These are phyloP conservation scores for Diaporthe sp. DNA, from an alignment of 2,329 filamentous ascomycete species.

Conservation along the genomic window DNA sequence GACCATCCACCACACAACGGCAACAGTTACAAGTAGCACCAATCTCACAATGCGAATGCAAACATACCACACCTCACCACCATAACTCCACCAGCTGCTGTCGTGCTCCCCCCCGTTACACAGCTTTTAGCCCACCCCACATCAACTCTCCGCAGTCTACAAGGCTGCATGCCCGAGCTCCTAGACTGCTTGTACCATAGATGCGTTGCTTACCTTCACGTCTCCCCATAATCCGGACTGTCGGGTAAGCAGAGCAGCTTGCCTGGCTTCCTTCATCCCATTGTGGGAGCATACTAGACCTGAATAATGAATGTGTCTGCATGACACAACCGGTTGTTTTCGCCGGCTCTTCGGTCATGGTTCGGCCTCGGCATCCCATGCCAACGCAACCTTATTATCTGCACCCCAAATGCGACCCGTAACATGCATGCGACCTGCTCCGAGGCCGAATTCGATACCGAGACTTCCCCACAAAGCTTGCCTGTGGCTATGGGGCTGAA, in stretches of 20 bases:
- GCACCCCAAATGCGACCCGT: background rate
- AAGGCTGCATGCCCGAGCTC: background rate
- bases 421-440: background rate
- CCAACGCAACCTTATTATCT: background rate
- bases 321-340: constrained; percentile 1
- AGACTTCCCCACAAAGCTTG: constrained; percentile 11
- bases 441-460: constrained; percentile 8
- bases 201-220: background rate
- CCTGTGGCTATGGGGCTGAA: background rate
- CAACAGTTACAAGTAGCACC: background rate
- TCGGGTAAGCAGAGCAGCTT: constrained; percentile 9
- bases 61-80: background rate
- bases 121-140: background rate
- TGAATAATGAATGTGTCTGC: background rate
- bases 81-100: background rate
- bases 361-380: constrained; percentile 17
- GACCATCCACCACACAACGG: constrained; percentile 29
- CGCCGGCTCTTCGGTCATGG: constrained; percentile 9
- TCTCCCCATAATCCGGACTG: background rate
- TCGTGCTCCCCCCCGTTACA: background rate
- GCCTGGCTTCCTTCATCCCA: background rate
- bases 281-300: background rate
- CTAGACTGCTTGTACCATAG: background rate
- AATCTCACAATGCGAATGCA: background rate
- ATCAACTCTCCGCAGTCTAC: background rate